A percentile compares a stretch with the other conserved stretches of the same genome.
phyloP scores from a whole-genome alignment of 2,329 filamentous ascomycete genomes.

The Neonectria sp. region DNA sequence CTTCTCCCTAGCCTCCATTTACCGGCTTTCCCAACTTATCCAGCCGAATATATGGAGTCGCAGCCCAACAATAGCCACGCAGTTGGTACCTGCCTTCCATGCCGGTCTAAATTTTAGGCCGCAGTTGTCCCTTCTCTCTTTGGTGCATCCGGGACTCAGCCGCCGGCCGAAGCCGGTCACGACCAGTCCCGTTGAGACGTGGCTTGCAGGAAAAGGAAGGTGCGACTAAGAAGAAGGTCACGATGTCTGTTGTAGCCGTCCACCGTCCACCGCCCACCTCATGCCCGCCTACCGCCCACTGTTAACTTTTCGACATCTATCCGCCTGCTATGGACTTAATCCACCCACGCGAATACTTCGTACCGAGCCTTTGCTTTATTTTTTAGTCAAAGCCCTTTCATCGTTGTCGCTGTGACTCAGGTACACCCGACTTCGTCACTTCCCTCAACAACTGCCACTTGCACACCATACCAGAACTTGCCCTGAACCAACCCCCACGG shows the following conservation, averaged over 20 bases:
- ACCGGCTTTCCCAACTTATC: not conserved
- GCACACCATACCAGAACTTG: not conserved
- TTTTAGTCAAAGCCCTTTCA: not conserved
- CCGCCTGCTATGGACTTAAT: not conserved
- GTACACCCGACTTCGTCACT: not conserved
- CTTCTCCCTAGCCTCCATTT: not conserved
- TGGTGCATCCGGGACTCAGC: not conserved
- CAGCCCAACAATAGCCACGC: not conserved
- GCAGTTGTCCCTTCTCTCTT: not conserved
- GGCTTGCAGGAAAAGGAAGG: not conserved
- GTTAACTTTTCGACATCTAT: not conserved
- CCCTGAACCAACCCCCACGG: slow-evolving; percentile 15
- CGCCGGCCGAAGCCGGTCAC: not conserved
- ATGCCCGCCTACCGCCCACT: not conserved
- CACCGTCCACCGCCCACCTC: not conserved
- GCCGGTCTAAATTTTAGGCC: not conserved
- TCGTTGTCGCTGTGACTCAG: not conserved
- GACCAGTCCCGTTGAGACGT: not conserved
- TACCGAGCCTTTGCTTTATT: not conserved
- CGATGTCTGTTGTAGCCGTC: not conserved
- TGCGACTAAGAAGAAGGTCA: not conserved
- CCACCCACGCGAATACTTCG: not conserved
- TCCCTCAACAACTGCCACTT: slow-evolving; percentile 3
- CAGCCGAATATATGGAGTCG: not conserved
- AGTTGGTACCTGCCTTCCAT: not conserved